Conservation (phyloP, 2,329 filamentous ascomycete species). For the Aspergillus aculeatinus region DNA sequence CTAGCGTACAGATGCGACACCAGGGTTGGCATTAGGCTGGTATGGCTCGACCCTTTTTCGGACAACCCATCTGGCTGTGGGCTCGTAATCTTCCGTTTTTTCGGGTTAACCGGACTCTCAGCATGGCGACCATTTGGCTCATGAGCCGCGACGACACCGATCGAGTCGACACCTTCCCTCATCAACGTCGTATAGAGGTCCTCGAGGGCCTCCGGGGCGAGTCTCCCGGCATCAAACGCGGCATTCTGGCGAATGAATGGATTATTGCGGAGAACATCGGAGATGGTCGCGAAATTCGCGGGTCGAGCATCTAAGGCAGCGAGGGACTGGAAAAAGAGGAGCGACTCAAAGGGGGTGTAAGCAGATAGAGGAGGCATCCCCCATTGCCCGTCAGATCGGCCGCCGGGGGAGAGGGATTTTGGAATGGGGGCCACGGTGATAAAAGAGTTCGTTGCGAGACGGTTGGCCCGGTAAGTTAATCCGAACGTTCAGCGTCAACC, state of each 20-base stretch:
- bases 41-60: slow-evolving; percentile 62
- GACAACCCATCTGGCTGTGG: slow-evolving; percentile 64
- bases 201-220: slow-evolving; percentile 76
- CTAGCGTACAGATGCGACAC: slow-evolving; percentile 71
- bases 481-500: slow-evolving; percentile 4
- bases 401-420: slow-evolving; percentile 33
- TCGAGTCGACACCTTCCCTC: slow-evolving; percentile 65
- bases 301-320: slow-evolving; percentile 65
- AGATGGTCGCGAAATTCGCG: slow-evolving; percentile 68
- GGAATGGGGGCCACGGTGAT: slow-evolving; percentile 41
- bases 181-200: slow-evolving; percentile 75
- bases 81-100: slow-evolving; percentile 72
- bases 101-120: slow-evolving; percentile 52
- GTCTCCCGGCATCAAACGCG: slow-evolving; percentile 69
- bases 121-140: slow-evolving; percentile 25
- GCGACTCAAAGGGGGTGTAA: slow-evolving; percentile 82
- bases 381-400: slow-evolving; percentile 43
- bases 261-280: slow-evolving; percentile 72
- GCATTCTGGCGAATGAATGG: slow-evolving; percentile 67
- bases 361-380: slow-evolving; percentile 61
- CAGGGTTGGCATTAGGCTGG: slow-evolving; percentile 67
- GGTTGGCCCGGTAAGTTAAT: slow-evolving; percentile 11
- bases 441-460: slow-evolving; percentile 11
- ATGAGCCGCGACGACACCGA: slow-evolving; percentile 30
- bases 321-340: slow-evolving; percentile 80